Conservation (phyloP, 2,329 filamentous ascomycete species). For the Colletotrichum spinosum region DNA sequence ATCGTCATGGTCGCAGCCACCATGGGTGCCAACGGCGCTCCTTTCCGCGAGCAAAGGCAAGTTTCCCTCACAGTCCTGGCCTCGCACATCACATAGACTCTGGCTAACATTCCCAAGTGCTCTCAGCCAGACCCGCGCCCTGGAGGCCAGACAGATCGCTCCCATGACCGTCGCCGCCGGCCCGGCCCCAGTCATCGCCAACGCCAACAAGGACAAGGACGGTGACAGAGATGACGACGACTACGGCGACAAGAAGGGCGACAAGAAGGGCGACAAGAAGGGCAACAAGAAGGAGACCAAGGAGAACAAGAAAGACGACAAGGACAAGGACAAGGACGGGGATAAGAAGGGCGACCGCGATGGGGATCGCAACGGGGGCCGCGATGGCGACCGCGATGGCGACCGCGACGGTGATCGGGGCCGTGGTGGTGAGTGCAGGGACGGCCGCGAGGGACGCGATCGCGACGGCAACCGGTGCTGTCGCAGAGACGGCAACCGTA, state of each 20-base stretch:
- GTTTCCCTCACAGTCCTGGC: not conserved
- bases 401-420: conserved; percentile 5
- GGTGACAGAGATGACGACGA: not conserved
- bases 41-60: conserved; percentile 27
- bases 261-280: not conserved
- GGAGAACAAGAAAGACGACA: conserved; percentile 1
- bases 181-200: conserved; percentile 4
- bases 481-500: conserved; percentile 1
- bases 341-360: conserved; percentile 7
- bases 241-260: not conserved
- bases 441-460: conserved; percentile 19
- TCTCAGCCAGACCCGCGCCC: conserved; percentile 7
- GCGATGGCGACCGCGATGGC: conserved; percentile 6
- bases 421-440: conserved; percentile 6
- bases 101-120: conserved; percentile 1
- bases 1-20: conserved; percentile 34
- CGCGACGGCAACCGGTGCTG: conserved; percentile 23
- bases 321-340: not conserved
- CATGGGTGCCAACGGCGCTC: conserved; percentile 31
- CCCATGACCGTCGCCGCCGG: conserved; percentile 5
- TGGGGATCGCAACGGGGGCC: conserved; percentile 8
- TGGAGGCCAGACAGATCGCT: conserved; percentile 11
- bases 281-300: not conserved
- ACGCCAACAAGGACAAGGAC: conserved; percentile 2
- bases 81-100: not conserved